A percentile compares a stretch with the other conserved stretches of the same genome.
phyloP scores from a whole-genome alignment of 345 rosid species.

The Euphorbia peplus region DNA sequence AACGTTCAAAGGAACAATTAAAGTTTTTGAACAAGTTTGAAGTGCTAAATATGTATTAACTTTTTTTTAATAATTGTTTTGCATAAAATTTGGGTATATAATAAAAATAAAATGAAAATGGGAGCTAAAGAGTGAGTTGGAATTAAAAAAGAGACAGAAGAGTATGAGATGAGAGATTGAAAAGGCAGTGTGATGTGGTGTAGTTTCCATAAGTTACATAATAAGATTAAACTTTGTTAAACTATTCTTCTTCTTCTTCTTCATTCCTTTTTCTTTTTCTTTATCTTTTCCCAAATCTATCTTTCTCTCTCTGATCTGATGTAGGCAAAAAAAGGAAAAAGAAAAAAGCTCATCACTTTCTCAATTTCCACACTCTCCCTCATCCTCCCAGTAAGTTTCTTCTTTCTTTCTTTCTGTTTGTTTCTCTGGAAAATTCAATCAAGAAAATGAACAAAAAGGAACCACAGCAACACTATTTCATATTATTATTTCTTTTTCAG shows the following conservation, averaged over 20 bases:
- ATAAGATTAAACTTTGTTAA: too few species aligned
- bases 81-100: too few species aligned
- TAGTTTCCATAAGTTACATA: background rate
- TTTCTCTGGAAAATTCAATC: slow-evolving; percentile 3
- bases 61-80: too few species aligned
- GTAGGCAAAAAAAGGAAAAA: background rate
- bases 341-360: background rate
- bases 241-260: background rate
- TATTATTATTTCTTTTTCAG: background rate
- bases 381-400: background rate
- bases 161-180: too few species aligned
- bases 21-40: too few species aligned
- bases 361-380: slow-evolving; percentile 4
- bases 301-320: background rate
- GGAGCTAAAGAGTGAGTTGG: too few species aligned
- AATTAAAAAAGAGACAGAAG: too few species aligned
- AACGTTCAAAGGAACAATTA: too few species aligned
- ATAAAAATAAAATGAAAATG: too few species aligned
- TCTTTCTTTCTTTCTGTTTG: slow-evolving; percentile 8
- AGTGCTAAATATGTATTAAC: too few species aligned
- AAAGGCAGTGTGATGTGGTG: background rate
- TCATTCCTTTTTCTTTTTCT: too few species aligned
- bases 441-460: background rate
- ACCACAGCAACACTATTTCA: background rate
- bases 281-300: background rate